Conservation (phyloP, 352 stramenopile species). For the Globisporangium splendens region DNA sequence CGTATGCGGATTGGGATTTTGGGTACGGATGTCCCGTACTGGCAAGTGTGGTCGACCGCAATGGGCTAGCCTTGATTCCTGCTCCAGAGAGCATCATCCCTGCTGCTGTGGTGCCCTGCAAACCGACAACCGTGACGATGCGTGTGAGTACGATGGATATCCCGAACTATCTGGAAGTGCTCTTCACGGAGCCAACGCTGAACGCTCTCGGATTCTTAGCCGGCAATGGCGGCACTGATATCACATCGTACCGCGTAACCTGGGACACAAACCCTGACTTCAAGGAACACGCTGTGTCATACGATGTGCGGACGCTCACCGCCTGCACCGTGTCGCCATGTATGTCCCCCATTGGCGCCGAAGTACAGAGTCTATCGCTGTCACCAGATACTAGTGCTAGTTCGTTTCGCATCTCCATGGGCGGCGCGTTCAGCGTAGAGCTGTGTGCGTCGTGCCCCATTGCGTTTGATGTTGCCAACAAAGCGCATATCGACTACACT, state of each 20-base stretch:
- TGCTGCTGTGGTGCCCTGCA: conserved; percentile 51
- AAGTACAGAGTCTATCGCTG: conserved; percentile 89
- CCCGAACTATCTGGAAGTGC: conserved; percentile 74
- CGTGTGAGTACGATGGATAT: conserved; percentile 73
- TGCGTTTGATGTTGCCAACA: conserved; percentile 24
- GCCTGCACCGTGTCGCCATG: conserved; percentile 49
- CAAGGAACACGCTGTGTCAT: conserved; percentile 27
- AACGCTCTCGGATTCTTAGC: conserved; percentile 66
- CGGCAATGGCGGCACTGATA: conserved; percentile 42
- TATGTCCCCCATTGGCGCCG: conserved; percentile 86
- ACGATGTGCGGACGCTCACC: conserved; percentile 54
- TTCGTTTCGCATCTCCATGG: conserved; percentile 69
- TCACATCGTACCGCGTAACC: conserved; percentile 64
- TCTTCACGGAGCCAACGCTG: conserved; percentile 60
- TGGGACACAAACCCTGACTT: conserved; percentile 55
- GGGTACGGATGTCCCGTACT: conserved; percentile 66
- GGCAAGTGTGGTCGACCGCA: conserved; percentile 34
- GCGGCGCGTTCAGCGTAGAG: conserved; percentile 28
- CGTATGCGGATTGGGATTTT: conserved; percentile 19
- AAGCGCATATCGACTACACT: conserved; percentile 61
- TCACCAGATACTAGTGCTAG: conserved; percentile 51
- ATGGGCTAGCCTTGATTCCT: conserved; percentile 9
- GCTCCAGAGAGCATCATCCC: conserved; percentile 37
- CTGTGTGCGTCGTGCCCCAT: conserved; percentile 40
- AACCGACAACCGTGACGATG: conserved; percentile 67